Conservation (phyloP, 2,329 filamentous ascomycete genomes). For the Exophiala bonariae region DNA sequence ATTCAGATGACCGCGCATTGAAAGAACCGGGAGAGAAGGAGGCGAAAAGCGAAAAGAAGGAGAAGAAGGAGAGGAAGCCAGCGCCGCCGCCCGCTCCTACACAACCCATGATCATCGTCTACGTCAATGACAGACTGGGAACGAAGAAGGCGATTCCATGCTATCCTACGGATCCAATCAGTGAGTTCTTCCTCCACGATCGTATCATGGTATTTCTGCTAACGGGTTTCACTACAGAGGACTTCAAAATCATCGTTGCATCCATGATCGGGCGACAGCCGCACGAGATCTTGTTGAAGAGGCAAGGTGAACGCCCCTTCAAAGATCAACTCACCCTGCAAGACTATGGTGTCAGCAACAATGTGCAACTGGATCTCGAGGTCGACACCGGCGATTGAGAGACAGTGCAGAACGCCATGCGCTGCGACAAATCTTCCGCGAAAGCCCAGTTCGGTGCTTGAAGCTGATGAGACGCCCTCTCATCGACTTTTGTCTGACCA, state of each 20-base stretch:
- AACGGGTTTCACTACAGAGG: slow-evolving; percentile 43
- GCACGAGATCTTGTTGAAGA: slow-evolving; percentile 86
- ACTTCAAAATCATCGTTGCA: slow-evolving; percentile 90
- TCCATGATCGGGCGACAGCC: slow-evolving; percentile 84
- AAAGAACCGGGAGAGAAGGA: slow-evolving; percentile 7
- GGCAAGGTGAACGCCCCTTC: slow-evolving; percentile 89
- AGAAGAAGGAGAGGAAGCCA: slow-evolving; percentile 24
- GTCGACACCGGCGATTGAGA: slow-evolving; percentile 48
- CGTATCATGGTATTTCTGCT: slow-evolving; percentile 3
- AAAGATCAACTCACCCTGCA: slow-evolving; percentile 85
- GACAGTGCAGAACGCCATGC: no score
- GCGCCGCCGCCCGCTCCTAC: slow-evolving; percentile 39
- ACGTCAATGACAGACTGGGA: slow-evolving; percentile 91
- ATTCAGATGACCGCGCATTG: slow-evolving; percentile 22
- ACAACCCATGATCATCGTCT: slow-evolving; percentile 89
- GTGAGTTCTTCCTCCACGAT: slow-evolving; percentile 32
- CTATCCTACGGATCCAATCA: slow-evolving; percentile 78
- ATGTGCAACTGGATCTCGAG: slow-evolving; percentile 62
- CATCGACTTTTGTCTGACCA: no score
- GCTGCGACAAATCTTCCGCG: no score
- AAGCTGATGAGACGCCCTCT: no score
- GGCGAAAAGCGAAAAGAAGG: slow-evolving; percentile 31
- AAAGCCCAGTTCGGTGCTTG: no score
- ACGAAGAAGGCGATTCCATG: slow-evolving; percentile 96
- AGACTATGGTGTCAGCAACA: slow-evolving; percentile 93